These are phyloP conservation scores for Dianthus caryophyllus DNA, from an alignment of 148 eudicot species.

Conservation along the genomic window DNA sequence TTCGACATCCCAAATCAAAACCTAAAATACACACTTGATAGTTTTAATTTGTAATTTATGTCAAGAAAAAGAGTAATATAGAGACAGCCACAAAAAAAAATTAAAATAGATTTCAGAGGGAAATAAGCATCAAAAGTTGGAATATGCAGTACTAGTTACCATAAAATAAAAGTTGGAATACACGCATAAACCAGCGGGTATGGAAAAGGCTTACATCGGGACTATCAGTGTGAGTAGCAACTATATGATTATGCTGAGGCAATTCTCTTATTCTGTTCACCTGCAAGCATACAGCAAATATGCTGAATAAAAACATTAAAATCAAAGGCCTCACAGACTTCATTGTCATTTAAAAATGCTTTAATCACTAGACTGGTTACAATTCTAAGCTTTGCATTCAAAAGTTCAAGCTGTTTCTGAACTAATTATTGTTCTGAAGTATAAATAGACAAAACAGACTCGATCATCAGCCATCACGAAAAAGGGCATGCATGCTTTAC, in stretches of 20 bases:
- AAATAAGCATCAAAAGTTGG: neutral
- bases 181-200: neutral
- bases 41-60: neutral
- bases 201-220: constrained; percentile 64
- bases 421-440: neutral
- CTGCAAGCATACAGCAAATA: constrained; percentile 35
- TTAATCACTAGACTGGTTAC: neutral
- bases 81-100: neutral
- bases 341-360: neutral
- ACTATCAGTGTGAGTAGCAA: constrained; percentile 91
- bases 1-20: constrained; percentile 90
- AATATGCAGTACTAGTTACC: too few species aligned
- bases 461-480: neutral
- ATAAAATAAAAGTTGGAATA: too few species aligned
- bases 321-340: neutral
- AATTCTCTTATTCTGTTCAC: constrained; percentile 95
- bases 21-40: constrained; percentile 33
- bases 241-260: constrained; percentile 83
- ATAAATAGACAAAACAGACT: neutral
- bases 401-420: neutral
- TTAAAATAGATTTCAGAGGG: neutral
- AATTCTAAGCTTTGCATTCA: neutral
- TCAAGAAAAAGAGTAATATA: neutral
- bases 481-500: neutral
- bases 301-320: neutral